A percentile compares a stretch with the other conserved stretches of the same genome.
Conservation (phyloP, 2,329 filamentous ascomycete genomes). For the Blumeriella jaapii region DNA sequence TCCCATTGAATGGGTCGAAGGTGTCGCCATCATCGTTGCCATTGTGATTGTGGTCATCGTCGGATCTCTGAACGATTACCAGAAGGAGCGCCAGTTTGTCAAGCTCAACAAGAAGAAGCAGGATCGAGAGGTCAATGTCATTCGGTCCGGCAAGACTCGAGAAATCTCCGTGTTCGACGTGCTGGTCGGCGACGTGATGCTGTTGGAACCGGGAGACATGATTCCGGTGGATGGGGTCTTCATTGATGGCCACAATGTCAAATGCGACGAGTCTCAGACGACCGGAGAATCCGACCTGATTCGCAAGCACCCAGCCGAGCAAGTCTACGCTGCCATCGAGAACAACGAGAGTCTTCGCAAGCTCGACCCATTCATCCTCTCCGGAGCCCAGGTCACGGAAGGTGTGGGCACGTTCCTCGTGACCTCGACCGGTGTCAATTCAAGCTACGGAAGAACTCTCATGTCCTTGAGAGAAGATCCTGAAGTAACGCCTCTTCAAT, state of each 20-base stretch:
- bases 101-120: constrained; percentile 74
- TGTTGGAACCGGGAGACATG: constrained; percentile 62
- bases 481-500: constrained; percentile 68
- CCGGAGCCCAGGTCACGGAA: constrained; percentile 65
- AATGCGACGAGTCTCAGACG: constrained; percentile 63
- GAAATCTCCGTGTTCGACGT: constrained; percentile 62
- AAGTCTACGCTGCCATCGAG: constrained; percentile 53
- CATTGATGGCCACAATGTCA: constrained; percentile 53
- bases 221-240: constrained; percentile 63
- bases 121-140: constrained; percentile 60
- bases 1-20: constrained; percentile 70
- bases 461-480: constrained; percentile 68
- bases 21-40: constrained; percentile 66
- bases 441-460: constrained; percentile 65
- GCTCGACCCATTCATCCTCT: constrained; percentile 70
- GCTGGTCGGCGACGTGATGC: constrained; percentile 62
- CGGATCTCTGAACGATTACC: constrained; percentile 70
- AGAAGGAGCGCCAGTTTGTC: constrained; percentile 71
- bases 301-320: constrained; percentile 52
- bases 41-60: constrained; percentile 67
- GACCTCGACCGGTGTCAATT: constrained; percentile 62
- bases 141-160: constrained; percentile 60
- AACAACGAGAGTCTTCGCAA: constrained; percentile 48
- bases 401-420: constrained; percentile 68
- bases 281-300: constrained; percentile 67